Percentiles rank a stretch among this genome's conserved stretches.
Conservation (phyloP, 495 filamentous ascomycete genomes). For the Podospora pseudocomata region DNA sequence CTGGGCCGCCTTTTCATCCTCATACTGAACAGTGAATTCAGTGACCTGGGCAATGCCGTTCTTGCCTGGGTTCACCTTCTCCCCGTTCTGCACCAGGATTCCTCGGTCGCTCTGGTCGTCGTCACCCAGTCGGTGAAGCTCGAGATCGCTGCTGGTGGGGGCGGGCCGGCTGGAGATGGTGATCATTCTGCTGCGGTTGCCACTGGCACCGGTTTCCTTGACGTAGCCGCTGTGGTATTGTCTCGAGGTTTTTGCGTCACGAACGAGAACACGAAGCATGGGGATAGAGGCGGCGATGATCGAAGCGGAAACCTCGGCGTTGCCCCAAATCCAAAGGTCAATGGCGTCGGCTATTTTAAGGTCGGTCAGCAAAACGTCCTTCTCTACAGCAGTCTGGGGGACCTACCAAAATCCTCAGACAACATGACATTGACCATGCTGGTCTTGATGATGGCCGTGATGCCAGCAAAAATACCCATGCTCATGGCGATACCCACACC, state of each 20-base stretch:
- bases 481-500: constrained; percentile 38
- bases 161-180: constrained; percentile 8
- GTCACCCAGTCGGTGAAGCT: constrained; percentile 13
- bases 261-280: constrained; percentile 27
- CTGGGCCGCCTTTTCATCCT: background rate
- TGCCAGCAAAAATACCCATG: constrained; percentile 32
- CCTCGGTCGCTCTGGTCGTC: constrained; percentile 13
- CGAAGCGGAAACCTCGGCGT: constrained; percentile 23
- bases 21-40: constrained; percentile 11
- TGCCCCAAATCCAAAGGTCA: constrained; percentile 17
- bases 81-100: constrained; percentile 1
- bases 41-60: constrained; percentile 13
- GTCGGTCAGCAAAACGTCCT: background rate
- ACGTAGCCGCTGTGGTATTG: constrained; percentile 10
- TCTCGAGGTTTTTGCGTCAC: constrained; percentile 17
- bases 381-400: background rate
- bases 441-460: constrained; percentile 24
- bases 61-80: background rate
- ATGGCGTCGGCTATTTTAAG: constrained; percentile 12
- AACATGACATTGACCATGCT: constrained; percentile 15
- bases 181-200: constrained; percentile 14
- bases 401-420: constrained; percentile 15
- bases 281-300: constrained; percentile 31
- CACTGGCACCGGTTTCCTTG: background rate
- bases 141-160: constrained; percentile 3